A percentile compares a stretch with the other conserved stretches of the same genome.
These are phyloP conservation scores for Geosiphon pyriformis DNA, from an alignment of 192 early-diverging fungal genomes.

Conservation along the genomic window DNA sequence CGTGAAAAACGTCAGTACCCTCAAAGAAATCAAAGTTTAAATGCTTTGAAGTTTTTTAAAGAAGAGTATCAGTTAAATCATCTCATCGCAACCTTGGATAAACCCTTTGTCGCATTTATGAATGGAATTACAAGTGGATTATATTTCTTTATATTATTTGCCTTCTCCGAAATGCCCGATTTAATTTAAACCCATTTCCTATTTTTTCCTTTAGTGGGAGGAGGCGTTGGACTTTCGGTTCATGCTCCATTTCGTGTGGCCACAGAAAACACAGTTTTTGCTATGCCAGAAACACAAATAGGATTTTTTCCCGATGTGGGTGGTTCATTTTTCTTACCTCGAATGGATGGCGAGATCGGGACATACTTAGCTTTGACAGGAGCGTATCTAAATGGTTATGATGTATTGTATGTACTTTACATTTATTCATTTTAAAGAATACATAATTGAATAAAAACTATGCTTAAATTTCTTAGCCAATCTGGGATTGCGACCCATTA, in stretches of 20 bases:
- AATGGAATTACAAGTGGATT: conserved; percentile 75
- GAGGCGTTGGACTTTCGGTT: conserved; percentile 92
- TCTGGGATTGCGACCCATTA: conserved; percentile 96
- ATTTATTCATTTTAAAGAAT: conserved; percentile 12
- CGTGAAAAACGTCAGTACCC: conserved; percentile 11
- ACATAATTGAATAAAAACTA: conserved; percentile 3
- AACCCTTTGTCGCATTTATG: conserved; percentile 84
- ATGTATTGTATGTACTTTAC: conserved; percentile 63
- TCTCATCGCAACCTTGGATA: conserved; percentile 79
- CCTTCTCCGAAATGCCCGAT: too few relatives aligned
- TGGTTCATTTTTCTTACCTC: conserved; percentile 88
- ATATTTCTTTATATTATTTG: conserved; percentile 9
- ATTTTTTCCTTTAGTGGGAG: conserved; percentile 98
- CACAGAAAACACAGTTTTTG: conserved; percentile 90
- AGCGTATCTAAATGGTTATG: conserved; percentile 66
- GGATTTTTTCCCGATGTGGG: conserved; percentile 98
- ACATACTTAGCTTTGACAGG: conserved; percentile 91
- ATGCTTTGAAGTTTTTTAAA: conserved; percentile 77
- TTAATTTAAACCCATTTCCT: too few relatives aligned
- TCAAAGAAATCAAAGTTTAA: neutral
- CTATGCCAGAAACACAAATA: conserved; percentile 97
- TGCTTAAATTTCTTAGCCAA: conserved; percentile 38
- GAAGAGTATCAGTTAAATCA: conserved; percentile 93
- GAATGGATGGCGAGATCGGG: conserved; percentile 92
- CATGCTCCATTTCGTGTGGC: conserved; percentile 96